Evolutionary conservation across 1,284 basidiomycete species (phyloP).

Genomic region (Vanrija sp.): DNA sequence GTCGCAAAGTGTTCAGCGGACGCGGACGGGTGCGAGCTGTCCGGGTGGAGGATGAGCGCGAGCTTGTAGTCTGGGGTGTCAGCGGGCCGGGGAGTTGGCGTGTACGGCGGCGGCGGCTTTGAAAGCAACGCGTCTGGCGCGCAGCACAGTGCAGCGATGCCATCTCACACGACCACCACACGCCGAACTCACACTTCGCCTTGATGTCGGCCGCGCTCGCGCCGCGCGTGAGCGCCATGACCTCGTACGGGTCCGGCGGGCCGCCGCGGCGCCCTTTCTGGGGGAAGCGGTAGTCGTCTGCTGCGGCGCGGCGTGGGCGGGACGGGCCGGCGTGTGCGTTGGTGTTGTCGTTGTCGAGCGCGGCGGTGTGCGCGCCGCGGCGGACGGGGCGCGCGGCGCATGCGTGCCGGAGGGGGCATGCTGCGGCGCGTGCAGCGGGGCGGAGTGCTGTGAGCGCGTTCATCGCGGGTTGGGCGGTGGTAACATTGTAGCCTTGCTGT

Average conservation of each 20-base stretch:
- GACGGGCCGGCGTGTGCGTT: background rate
- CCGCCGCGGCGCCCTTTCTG: constrained; percentile 28
- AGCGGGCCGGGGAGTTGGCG: background rate
- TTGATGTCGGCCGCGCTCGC: constrained; percentile 41
- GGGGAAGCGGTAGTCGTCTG: constrained; percentile 35
- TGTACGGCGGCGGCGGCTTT: background rate
- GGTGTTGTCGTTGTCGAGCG: background rate
- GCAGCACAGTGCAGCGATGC: too few species aligned
- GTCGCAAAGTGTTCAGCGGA: constrained; percentile 42
- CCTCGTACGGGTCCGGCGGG: constrained; percentile 42
- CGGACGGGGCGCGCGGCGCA: background rate
- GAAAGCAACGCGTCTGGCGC: background rate
- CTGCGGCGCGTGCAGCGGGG: background rate
- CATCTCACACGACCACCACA: background rate
- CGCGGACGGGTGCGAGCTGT: constrained; percentile 45
- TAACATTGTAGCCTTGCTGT: too few species aligned
- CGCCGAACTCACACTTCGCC: constrained; percentile 34
- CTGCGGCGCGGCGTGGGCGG: background rate
- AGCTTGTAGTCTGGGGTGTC: constrained; percentile 42
- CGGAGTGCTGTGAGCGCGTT: background rate
- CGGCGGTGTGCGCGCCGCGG: background rate
- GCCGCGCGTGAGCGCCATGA: constrained; percentile 35
- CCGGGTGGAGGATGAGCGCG: constrained; percentile 47
- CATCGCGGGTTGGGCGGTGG: too few species aligned
- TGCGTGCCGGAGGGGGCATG: background rate